Conservation (phyloP, 2,329 filamentous ascomycete genomes). For the Hawksworthiomyces lignivorus region DNA sequence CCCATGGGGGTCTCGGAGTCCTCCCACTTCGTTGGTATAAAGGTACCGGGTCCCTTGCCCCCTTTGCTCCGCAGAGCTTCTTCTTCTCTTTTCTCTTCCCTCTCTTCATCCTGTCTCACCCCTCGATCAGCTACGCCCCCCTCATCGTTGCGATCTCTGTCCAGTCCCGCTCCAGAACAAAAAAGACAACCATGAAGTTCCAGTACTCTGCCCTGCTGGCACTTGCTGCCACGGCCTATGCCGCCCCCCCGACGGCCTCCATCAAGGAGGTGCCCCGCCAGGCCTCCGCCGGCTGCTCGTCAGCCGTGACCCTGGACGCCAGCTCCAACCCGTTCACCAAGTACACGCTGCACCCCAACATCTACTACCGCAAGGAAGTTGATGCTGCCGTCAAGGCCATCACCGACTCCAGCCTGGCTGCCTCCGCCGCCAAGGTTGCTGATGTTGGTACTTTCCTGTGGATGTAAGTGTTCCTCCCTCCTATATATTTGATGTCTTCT, state of each 20-base stretch:
- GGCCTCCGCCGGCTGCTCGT: slow-evolving; percentile 24
- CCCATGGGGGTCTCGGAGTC: too few relatives aligned
- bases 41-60: too few relatives aligned
- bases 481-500: background rate
- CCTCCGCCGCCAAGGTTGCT: slow-evolving; percentile 26
- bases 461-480: slow-evolving; percentile 22
- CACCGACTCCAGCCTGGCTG: slow-evolving; percentile 22
- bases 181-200: slow-evolving; percentile 25
- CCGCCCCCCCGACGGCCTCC: slow-evolving; percentile 24
- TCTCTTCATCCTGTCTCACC: background rate
- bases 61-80: too few relatives aligned
- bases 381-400: slow-evolving; percentile 25
- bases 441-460: slow-evolving; percentile 33
- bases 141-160: background rate
- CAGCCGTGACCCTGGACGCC: slow-evolving; percentile 30
- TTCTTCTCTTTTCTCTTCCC: background rate
- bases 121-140: slow-evolving; percentile 1
- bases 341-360: slow-evolving; percentile 33
- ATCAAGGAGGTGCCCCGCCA: slow-evolving; percentile 21
- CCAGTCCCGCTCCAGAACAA: background rate
- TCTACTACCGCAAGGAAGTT: slow-evolving; percentile 30
- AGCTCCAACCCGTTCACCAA: slow-evolving; percentile 29
- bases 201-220: slow-evolving; percentile 26
- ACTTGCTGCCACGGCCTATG: slow-evolving; percentile 27
- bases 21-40: too few relatives aligned